Evolutionary conservation across 305 asterid species (phyloP), one percentile per base, ranked within the genome.

Genomic region (Ajuga reptans): DNA sequence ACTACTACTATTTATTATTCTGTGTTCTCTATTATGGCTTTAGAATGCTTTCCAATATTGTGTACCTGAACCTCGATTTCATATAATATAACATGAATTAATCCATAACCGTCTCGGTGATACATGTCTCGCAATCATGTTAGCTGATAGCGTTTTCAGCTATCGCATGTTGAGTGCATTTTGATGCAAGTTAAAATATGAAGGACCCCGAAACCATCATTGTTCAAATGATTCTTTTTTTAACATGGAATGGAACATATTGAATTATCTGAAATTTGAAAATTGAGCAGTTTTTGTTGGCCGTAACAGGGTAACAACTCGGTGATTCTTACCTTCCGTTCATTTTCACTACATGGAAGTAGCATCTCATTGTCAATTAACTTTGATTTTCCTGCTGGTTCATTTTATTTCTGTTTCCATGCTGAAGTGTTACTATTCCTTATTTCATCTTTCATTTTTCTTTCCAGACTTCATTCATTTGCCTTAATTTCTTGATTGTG

Each of bases 231-330:
- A 42, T 39, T 58, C 39, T 67, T 24, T 43, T n/a, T 39, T 53
- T 53, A 31, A 17, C 21, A 18, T 67, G 29, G 49, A 12, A 54
- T 39, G 6, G 64, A 45, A 16, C 41, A 24, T 37, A 57, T 6
- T 21, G 21, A 46, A 31, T 42, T n/a, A 6, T 45, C 15, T 50
- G 41, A 37, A 61, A 63, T 43, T 60, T 15, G 14, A 49, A 49
- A 53, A 18, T 73, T n/a, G 61, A 12, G 56, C 36, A 52, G 71
- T 56, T 51, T 73, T 17, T 36, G 9, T 36, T 70, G 31, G 74
- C 53, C 41, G 36, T 61, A 31, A 18, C 51, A 53, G 59, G 42
- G 36, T 61, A 31, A 18, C 51, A 53, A 51, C 50, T 43, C 39
- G 12, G 52, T 63, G 27, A 18, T 33, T 10, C 55, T 68, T 50